Base-by-base conservation (phyloP, 2,329 filamentous ascomycete genomes). In the Alternaria arborescens region DNA sequence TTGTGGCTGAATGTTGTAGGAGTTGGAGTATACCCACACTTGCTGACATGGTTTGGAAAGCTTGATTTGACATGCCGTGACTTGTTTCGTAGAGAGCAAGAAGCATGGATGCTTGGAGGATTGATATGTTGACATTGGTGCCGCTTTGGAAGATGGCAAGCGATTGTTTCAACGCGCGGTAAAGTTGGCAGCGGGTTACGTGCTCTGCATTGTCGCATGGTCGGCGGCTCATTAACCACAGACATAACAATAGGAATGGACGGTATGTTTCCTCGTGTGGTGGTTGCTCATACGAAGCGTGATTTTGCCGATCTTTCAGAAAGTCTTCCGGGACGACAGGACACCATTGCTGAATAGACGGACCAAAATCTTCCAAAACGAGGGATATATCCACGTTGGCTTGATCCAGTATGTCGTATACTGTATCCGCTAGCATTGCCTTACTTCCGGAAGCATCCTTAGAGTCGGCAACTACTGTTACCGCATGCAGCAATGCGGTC, bases 31-130 rank as follows among this genome's bases (percentile, higher is more conserved):
- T 48, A 5, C 53, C 61, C 3, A 47, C 44, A 20, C 53, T 57
- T 8, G 38, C 38, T 6, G 52, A 58, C 4, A 68, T 28, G 14
- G 58, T 66, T 24, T 60, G 54, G 44, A 55, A 58, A 4, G 61
- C 55, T 44, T 62, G 58, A 10, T 41, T 51, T 5, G 47, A 47
- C 53, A 64, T 40, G 4, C 58, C 63, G 28, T 68, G 60, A 6
- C 60, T 61, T 16, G 55, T 24, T 52, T 66, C 65, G 42, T 62
- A 68, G 14, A 68, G 41, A 7, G 60, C 48, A 12, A 64, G 28
- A 1, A 66, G 46, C 51, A 68, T 54, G 2, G 55, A 42, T 32
- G 59, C 26, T 28, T 62, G 65, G 11, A 66, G 38, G 1, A 41
- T 22, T n/a, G 55, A 54, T 1, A 64, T n/a, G 1, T 50, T 50